Percentiles rank a stretch among this genome's conserved stretches.
Conservation (phyloP, 306 rosid species). For the Lathyrus tuberosus region DNA sequence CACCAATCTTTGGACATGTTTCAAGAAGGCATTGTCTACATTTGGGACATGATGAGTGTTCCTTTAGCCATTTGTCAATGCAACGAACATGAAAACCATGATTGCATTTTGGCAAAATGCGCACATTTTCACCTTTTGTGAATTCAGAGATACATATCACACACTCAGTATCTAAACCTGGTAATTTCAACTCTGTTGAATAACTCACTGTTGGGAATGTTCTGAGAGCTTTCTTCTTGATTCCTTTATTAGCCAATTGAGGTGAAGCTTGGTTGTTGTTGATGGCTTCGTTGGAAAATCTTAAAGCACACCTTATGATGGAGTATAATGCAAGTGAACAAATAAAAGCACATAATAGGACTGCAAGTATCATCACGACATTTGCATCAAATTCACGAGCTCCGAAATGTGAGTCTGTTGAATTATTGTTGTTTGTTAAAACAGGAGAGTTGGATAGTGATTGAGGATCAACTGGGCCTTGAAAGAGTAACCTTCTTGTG, state of each 20-base stretch:
- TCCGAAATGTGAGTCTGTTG: conserved; percentile 33
- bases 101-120: conserved; percentile 80
- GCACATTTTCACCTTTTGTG: conserved; percentile 53
- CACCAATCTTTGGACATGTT: conserved; percentile 70
- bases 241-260: conserved; percentile 50
- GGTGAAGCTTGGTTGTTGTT: conserved; percentile 41
- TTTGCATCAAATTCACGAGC: conserved; percentile 31
- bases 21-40: conserved; percentile 76
- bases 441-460: neutral
- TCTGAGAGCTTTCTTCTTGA: conserved; percentile 74
- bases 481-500: conserved; percentile 70
- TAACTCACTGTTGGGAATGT: conserved; percentile 58
- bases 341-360: conserved; percentile 76
- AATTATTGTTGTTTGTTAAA: conserved; percentile 24
- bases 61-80: conserved; percentile 80
- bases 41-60: conserved; percentile 87
- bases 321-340: conserved; percentile 61
- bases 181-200: conserved; percentile 52
- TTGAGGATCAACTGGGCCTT: conserved; percentile 2
- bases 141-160: conserved; percentile 74
- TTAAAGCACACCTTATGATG: conserved; percentile 66
- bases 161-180: conserved; percentile 68
- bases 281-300: conserved; percentile 53
- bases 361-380: conserved; percentile 76
- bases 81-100: conserved; percentile 83